Evolutionary conservation across 768 basidiomycete species (phyloP), one percentile per base, ranked within the genome.

Genomic region (Pleurotus platypus): DNA sequence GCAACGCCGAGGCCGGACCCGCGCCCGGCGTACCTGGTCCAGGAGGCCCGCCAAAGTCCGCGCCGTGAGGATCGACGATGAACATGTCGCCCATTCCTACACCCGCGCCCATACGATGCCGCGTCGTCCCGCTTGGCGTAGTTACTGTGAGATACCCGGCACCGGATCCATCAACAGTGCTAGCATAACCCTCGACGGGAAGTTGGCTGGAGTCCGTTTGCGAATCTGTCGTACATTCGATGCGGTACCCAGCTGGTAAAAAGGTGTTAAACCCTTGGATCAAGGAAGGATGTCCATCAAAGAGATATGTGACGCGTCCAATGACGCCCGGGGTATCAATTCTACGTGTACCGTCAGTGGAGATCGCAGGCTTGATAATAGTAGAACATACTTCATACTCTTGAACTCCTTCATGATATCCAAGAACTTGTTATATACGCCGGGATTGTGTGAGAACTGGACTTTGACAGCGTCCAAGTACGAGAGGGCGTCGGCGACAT

Each of bases 371-470:
- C 8, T 42, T 9, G 40, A 11, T 35, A 12, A 8, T 9, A 8
- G 13, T 24, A 24, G 24, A 12, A 82, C 88, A 65, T 64, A 91
- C 91, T 78, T 75, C 67, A 96, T 92, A 64, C 92, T 92, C 75
- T 99, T 98, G 74, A 99, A 99, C 71, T 98, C 94, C 76, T 98
- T 98, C 97, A 97, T 97, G 67, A 97, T 95, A 69, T 96, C 93
- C 70, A 95, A 73, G 64, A 94, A 94, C 61, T 89, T 82, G 72
- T 97, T 96, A 72, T 97, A 97, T 40, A 95, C 92, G 66, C 93
- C 90, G 15, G 94, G 93, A 69, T 91, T 86, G 70, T 94, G 89
- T 56, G 84, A 81, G 69, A 97, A 97, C 76, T 94, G 89, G 27
- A 81, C 75, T 75, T 97, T 97, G 73, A 97, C 94, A 24, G 89